Conservation (phyloP, 2,329 filamentous ascomycete species). For the Beauveria asiatica region DNA sequence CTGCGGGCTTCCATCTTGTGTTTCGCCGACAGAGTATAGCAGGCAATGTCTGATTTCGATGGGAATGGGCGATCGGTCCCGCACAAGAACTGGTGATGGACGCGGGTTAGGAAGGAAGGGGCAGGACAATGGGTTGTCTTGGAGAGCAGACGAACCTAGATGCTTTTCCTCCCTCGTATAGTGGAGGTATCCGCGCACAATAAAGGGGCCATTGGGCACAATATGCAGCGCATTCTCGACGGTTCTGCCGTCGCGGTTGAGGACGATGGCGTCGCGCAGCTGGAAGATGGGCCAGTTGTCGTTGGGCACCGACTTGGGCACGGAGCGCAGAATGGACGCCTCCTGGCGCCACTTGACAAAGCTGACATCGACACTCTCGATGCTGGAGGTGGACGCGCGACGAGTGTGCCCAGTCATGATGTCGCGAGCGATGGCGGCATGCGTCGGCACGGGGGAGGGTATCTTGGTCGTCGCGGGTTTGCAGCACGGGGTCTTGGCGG, state of each 20-base stretch:
- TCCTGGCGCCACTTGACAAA: slow-evolving; percentile 28
- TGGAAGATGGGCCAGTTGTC: slow-evolving; percentile 55
- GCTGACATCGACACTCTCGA: slow-evolving; percentile 32
- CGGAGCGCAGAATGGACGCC: slow-evolving; percentile 24
- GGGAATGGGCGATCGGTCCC: slow-evolving; percentile 21
- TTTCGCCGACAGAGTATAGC: slow-evolving; percentile 45
- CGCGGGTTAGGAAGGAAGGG: not conserved
- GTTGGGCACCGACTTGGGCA: slow-evolving; percentile 21
- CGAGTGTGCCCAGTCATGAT: slow-evolving; percentile 33
- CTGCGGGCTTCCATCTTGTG: slow-evolving; percentile 41
- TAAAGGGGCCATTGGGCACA: slow-evolving; percentile 50
- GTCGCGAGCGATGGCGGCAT: slow-evolving; percentile 8
- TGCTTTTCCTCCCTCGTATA: slow-evolving; percentile 32
- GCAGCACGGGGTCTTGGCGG: not conserved
- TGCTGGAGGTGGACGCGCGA: slow-evolving; percentile 36
- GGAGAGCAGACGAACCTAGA: slow-evolving; percentile 26
- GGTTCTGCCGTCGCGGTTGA: slow-evolving; percentile 42
- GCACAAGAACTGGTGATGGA: slow-evolving; percentile 21
- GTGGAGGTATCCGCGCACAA: slow-evolving; percentile 51
- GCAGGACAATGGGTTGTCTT: too few relatives aligned
- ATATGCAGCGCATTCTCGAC: slow-evolving; percentile 54
- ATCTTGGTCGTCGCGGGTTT: not conserved
- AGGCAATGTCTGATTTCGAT: slow-evolving; percentile 47
- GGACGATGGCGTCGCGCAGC: slow-evolving; percentile 52
- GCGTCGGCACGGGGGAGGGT: slow-evolving; percentile 14